A percentile compares a stretch with the other conserved stretches of the same genome.
Conservation (phyloP, 306 rosid species). For the apple (Malus domestica) region ASM211411v1 NC_041804.1:15815001-15815500, state of each 20-base stretch:
- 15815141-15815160: not conserved
- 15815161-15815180: not conserved
- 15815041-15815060: constrained; percentile 77
- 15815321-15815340: constrained; percentile 85
- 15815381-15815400: constrained; percentile 82
- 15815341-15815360: constrained; percentile 78
- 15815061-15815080: constrained; percentile 90
- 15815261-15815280: not conserved
- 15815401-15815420: constrained; percentile 77
- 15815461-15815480: not conserved
- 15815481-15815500: not conserved
- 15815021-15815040: constrained; percentile 58
- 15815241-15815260: not conserved
- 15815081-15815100: constrained; percentile 48
- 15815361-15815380: constrained; percentile 80
- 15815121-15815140: not conserved
- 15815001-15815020: constrained; percentile 5
- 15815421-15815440: constrained; percentile 67
- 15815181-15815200: not conserved
- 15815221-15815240: not conserved
- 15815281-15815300: not conserved
- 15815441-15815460: not conserved
- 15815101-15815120: not conserved
- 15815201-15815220: not conserved
- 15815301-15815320: constrained; percentile 2